Base-by-base conservation (phyloP, 345 rosid genomes). In the Aegle marmelos region DNA sequence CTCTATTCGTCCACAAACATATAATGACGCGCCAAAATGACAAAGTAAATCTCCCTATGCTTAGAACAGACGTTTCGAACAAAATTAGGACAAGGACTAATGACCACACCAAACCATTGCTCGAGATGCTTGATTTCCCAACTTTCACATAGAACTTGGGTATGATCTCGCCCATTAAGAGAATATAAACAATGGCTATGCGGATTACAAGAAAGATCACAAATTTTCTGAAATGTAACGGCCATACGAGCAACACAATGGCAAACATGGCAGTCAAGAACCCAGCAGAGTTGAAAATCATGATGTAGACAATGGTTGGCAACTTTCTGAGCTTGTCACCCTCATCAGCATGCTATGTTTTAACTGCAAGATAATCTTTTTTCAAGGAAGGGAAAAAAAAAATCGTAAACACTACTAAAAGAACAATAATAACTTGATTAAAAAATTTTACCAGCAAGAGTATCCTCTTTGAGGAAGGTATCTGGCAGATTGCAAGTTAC, bases 211-310 rank as follows among this genome's bases (percentile, higher is more conserved):
- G 68, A 61, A 73, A 73, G 17, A 59, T 37, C 24, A 73, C 37
- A 25, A 60, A n/a, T 30, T 57, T 30, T 59, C 57, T 39, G 3
- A 37, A 62, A 16, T 10, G 53, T 1, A 58, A 64, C 0, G 76
- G 65, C 65, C 64, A 72, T 36, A 33, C 16, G 2, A 56, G 36
- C 11, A 8, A 21, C 4, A 41, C 24, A 59, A 73, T 73, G 17
- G 5, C 16, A 60, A 5, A 16, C 76, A 73, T 73, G 24, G 56
- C 8, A 10, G 25, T 17, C 57, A 60, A 37, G 14, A 73, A 73
- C 16, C 67, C 57, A 39, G 76, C 68, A 4, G 76, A 59, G 36
- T 37, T 60, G 57, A 73, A 73, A 39, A 73, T 21, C 68, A 60
- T 27, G 68, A 37, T 14, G 25, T 60, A 73, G 37, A 73, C 11